phyloP scores from a whole-genome alignment of 2,329 filamentous ascomycete species.

The Diplodia intermedia region DNA sequence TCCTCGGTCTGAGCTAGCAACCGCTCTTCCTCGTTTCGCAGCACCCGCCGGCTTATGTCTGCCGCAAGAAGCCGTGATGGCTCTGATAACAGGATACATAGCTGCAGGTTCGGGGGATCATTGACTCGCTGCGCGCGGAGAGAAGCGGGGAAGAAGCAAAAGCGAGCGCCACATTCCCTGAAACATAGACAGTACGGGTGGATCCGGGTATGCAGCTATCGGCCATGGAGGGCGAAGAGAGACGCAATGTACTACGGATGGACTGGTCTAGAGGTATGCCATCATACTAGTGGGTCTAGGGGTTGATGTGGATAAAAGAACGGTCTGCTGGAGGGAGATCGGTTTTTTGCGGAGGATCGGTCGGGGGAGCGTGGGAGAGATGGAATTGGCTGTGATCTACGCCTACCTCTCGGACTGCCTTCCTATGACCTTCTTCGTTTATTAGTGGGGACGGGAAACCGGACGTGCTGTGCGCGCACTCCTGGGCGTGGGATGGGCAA shows the following conservation, averaged over 20 bases:
- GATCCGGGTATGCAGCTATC: neutral
- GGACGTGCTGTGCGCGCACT: no score
- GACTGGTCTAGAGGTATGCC: neutral
- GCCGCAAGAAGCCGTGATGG: neutral
- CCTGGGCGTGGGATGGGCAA: neutral
- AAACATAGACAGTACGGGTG: neutral
- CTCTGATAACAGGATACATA: neutral
- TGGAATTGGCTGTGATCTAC: neutral
- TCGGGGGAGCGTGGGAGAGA: neutral
- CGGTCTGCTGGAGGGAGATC: neutral
- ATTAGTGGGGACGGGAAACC: neutral
- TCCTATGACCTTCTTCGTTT: neutral
- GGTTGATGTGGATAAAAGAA: neutral
- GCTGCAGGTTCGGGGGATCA: neutral
- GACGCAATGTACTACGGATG: no score
- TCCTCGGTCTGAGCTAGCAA: neutral
- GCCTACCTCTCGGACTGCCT: neutral
- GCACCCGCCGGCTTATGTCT: neutral
- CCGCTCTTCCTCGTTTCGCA: neutral
- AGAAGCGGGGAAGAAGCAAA: neutral
- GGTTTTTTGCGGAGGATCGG: neutral
- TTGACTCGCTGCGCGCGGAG: neutral
- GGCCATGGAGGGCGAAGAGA: neutral
- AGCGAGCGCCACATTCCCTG: neutral
- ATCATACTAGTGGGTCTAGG: neutral